A percentile compares a stretch with the other conserved stretches of the same genome.
Conservation (phyloP, 495 filamentous ascomycete species). For the Xylaria scruposa region DNA sequence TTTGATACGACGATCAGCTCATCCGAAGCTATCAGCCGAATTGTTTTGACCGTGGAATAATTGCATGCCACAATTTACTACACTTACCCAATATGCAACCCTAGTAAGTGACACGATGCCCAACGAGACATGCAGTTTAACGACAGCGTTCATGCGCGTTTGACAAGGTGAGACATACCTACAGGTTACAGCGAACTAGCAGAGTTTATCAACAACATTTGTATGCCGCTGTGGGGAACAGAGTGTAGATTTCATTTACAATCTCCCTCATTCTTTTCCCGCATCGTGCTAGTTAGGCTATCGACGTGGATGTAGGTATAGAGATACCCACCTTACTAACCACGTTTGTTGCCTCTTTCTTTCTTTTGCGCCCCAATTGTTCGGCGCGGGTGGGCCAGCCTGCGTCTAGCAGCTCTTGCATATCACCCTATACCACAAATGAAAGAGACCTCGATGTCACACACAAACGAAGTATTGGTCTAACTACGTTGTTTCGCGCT, state of each 20-base stretch:
- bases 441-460: slow-evolving; percentile 24
- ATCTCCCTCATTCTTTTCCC: slow-evolving; percentile 16
- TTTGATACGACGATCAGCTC: slow-evolving; percentile 24
- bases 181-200: slow-evolving; percentile 21
- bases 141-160: slow-evolving; percentile 28
- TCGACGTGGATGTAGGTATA: slow-evolving; percentile 27
- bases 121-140: slow-evolving; percentile 31
- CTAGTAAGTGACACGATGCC: slow-evolving; percentile 27
- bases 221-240: slow-evolving; percentile 7
- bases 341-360: slow-evolving; percentile 21
- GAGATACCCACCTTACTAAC: slow-evolving; percentile 26
- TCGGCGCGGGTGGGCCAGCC: slow-evolving; percentile 28
- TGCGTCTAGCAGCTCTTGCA: slow-evolving; percentile 27
- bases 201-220: slow-evolving; percentile 19
- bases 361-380: slow-evolving; percentile 31
- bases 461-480: slow-evolving; percentile 24
- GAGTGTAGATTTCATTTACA: slow-evolving; percentile 14
- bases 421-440: slow-evolving; percentile 24
- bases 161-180: slow-evolving; percentile 28
- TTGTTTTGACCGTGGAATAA: slow-evolving; percentile 22
- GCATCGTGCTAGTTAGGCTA: slow-evolving; percentile 12
- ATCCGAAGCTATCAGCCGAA: slow-evolving; percentile 17
- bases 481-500: slow-evolving; percentile 23
- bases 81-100: slow-evolving; percentile 26
- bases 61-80: slow-evolving; percentile 19